Evolutionary conservation across 176 grass and related monocot species (phyloP).

Genomic region (Coix lacrymajobi): DNA sequence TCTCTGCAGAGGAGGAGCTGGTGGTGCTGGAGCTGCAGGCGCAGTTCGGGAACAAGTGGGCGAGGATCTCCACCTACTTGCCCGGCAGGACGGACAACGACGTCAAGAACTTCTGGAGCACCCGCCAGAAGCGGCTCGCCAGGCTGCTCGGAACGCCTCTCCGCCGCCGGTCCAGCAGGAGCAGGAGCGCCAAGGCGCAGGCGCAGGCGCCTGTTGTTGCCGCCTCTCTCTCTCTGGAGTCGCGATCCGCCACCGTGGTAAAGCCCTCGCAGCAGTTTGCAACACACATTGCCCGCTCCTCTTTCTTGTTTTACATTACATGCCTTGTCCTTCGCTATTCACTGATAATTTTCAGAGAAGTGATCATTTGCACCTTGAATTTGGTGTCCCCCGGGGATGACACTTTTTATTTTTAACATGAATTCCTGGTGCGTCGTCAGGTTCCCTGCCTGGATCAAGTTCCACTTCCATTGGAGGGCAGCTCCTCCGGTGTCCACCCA

Average conservation of each 20-base stretch:
- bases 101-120: conserved; percentile 96
- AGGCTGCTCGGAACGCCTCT: conserved; percentile 43
- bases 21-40: conserved; percentile 60
- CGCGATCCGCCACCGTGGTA: not conserved
- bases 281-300: not conserved
- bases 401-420: not conserved
- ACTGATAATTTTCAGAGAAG: not conserved
- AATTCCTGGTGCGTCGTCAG: conserved; percentile 2
- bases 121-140: conserved; percentile 66
- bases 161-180: conserved; percentile 17
- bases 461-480: conserved; percentile 6
- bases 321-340: not conserved
- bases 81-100: conserved; percentile 80
- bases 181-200: not conserved
- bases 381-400: not conserved
- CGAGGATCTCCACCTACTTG: conserved; percentile 68
- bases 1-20: conserved; percentile 60
- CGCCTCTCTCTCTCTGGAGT: not conserved
- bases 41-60: conserved; percentile 91
- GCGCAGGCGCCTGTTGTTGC: not conserved
- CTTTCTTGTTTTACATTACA: not conserved
- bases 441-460: conserved; percentile 4
- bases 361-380: not conserved
- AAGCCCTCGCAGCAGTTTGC: not conserved
- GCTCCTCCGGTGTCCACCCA: conserved; percentile 13